Conservation (phyloP, 2,329 filamentous ascomycete species). For the Ceratocystis alfenasii region DNA sequence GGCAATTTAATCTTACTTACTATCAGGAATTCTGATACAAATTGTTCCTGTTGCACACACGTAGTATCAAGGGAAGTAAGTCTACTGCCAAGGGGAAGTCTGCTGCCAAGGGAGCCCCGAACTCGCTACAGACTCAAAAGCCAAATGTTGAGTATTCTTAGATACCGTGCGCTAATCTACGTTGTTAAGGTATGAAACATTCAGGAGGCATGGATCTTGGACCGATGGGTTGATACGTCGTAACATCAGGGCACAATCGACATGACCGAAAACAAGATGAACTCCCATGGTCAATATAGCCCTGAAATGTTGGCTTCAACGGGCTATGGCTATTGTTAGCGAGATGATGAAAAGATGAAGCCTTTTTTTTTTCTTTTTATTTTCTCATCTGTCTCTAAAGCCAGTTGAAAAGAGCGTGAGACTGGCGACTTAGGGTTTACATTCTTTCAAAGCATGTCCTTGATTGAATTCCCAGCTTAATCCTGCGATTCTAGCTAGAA, state of each 20-base stretch:
- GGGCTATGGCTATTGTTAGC: no score
- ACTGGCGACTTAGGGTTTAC: not conserved
- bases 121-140: not conserved
- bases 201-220: not conserved
- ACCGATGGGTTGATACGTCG: not conserved
- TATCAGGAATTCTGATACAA: not conserved
- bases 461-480: not conserved
- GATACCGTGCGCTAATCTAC: slow-evolving; percentile 9
- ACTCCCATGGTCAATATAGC: not conserved
- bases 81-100: not conserved
- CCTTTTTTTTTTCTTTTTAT: not conserved
- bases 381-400: not conserved
- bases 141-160: not conserved
- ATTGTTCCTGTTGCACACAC: not conserved
- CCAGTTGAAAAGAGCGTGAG: not conserved
- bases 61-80: no score
- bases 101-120: not conserved
- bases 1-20: not conserved
- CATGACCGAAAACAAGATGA: not conserved
- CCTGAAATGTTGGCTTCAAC: not conserved
- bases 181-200: not conserved
- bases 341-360: not conserved
- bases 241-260: not conserved
- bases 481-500: no score
- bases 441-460: no score